Evolutionary conservation across 768 basidiomycete species (phyloP).

Genomic region (Russula lepida): DNA sequence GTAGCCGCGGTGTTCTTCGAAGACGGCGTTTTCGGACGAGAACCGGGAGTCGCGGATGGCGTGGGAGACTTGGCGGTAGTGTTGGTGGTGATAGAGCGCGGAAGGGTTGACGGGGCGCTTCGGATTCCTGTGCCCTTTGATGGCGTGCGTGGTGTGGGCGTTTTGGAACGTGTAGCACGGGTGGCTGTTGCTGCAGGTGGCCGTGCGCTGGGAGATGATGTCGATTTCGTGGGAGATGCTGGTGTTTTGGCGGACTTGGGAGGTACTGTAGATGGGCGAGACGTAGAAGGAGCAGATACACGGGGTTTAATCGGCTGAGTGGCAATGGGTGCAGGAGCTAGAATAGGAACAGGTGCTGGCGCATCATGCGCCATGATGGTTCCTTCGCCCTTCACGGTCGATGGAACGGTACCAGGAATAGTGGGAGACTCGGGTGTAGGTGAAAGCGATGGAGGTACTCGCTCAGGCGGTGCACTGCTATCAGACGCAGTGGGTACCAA

Average conservation of each 20-base stretch:
- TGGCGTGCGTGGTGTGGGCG: conserved; percentile 20
- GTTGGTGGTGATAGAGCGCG: conserved; percentile 20
- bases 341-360: neutral
- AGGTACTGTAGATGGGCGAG: neutral
- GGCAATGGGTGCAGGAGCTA: conserved; percentile 18
- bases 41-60: conserved; percentile 29
- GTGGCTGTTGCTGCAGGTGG: conserved; percentile 14
- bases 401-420: neutral
- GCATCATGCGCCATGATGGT: neutral
- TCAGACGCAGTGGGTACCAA: neutral
- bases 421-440: neutral
- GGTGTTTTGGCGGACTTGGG: conserved; percentile 9
- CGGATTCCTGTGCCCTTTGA: conserved; percentile 18
- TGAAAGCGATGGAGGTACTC: neutral
- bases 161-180: conserved; percentile 17
- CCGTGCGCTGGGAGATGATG: conserved; percentile 16
- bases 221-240: conserved; percentile 25
- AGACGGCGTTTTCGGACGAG: conserved; percentile 27
- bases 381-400: neutral
- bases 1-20: neutral
- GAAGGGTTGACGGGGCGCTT: conserved; percentile 18
- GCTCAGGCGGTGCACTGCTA: neutral
- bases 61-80: conserved; percentile 24
- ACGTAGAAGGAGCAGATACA: neutral
- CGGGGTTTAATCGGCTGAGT: conserved; percentile 15